phyloP scores from a whole-genome alignment of 805 yeast genomes.

The Spathaspora girioi region DNA sequence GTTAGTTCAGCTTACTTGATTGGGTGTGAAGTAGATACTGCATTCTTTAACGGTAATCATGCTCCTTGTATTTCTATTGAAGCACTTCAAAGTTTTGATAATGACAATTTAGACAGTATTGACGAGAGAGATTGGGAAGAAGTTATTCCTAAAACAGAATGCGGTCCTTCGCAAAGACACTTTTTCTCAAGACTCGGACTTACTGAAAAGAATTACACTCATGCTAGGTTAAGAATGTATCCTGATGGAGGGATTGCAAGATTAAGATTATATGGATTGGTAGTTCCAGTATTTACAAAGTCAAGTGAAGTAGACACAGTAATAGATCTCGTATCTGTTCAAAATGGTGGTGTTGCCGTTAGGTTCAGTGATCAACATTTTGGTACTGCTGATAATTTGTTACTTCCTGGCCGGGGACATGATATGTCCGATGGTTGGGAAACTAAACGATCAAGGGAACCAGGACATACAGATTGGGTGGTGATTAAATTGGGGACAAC shows the following conservation, averaged over 20 bases:
- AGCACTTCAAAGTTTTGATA: conserved; percentile 45
- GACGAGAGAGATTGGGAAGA: conserved; percentile 59
- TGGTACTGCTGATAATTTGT: conserved; percentile 83
- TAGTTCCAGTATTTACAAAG: conserved; percentile 61
- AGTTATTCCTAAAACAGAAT: conserved; percentile 66
- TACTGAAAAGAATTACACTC: conserved; percentile 68
- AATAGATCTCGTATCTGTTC: conserved; percentile 76
- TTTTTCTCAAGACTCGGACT: conserved; percentile 62
- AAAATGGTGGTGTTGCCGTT: conserved; percentile 86
- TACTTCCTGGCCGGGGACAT: conserved; percentile 90
- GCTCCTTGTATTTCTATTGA: conserved; percentile 90
- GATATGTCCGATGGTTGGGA: conserved; percentile 99
- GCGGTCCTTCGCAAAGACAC: conserved; percentile 88
- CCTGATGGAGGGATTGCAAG: conserved; percentile 99
- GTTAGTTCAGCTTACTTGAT: conserved; percentile 74
- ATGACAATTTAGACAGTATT: conserved; percentile 14
- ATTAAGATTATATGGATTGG: conserved; percentile 83
- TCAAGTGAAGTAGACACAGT: conserved; percentile 35
- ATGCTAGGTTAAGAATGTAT: conserved; percentile 83
- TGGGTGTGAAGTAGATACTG: conserved; percentile 90
- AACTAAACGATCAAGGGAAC: conserved; percentile 79
- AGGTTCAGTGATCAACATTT: conserved; percentile 88
- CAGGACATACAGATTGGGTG: conserved; percentile 91
- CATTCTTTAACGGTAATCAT: conserved; percentile 92
- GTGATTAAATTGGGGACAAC: conserved; percentile 72